Evolutionary conservation across 441 rosid species (phyloP), one percentile per base, ranked within the genome.

Genomic region (Capsella rubella): DNA sequence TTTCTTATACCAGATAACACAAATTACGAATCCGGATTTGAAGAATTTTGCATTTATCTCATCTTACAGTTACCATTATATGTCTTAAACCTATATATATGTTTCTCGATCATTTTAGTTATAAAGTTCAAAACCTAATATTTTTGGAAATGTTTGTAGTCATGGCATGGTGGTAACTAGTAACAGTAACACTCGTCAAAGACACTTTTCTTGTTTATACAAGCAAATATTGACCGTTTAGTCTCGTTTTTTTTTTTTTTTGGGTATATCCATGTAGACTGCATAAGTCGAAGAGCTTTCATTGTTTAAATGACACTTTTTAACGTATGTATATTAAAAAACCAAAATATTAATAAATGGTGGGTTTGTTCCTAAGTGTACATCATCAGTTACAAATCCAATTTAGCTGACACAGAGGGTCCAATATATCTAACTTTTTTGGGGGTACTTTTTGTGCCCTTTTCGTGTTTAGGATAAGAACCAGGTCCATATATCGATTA

Each of bases 381-480:
- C 72, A 71, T 64, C 72, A 71, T 15, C 56, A 3, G 42, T 58
- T 71, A 57, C 55, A 64, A 40, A 64, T 49, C 75, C 80, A 64
- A 50, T 42, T 49, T 57, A 71, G 75, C 64, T 76, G 75, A 76
- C 80, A 69, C 75, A 40, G 25, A 49, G 18, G 43, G 21, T 39
- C 62, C 62, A 70, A 56, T 63, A 63, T 56, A 31, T 47, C 1
- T 37, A 42, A 31, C 15, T 18, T 27, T 47, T 51, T 60, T 34
- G 56, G 49, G 56, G 25, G 16, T 37, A 29, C 47, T 69, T 76
- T 68, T 70, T 60, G 47, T 50, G 51, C 53, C 35, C 61, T 60
- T 60, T 76, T 71, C 57, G 25, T 57, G 72, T 57, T 21, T n/a
- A 64, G 56, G 76, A 76, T 76, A 76, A 71, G 76, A 55, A 76